Evolutionary conservation across 257 asterid species (phyloP).

Genomic region (Solanum stenotomum): DNA sequence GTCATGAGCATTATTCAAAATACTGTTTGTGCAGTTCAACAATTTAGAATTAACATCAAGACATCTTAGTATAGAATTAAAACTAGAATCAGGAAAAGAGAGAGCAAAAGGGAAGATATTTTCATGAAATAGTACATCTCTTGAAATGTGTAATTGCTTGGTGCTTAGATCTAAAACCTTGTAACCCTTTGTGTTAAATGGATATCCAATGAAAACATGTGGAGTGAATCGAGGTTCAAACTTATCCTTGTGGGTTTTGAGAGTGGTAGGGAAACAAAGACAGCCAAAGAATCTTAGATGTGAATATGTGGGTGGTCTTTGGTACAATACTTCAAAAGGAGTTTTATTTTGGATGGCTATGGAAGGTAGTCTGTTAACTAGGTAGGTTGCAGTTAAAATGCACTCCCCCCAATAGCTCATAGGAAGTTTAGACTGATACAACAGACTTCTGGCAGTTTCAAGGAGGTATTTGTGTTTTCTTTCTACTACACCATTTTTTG

Average conservation of each 20-base stretch:
- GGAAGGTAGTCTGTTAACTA: accelerated
- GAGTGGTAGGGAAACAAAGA: background rate
- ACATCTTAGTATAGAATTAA: too few species aligned
- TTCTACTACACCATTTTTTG: background rate
- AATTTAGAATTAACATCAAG: too few species aligned
- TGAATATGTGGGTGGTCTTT: background rate
- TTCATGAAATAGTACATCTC: too few species aligned
- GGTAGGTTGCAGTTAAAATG: background rate
- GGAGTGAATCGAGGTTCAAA: background rate
- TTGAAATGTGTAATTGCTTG: too few species aligned
- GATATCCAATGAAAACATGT: too few species aligned
- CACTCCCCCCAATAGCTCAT: background rate
- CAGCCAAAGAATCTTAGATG: background rate
- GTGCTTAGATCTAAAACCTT: too few species aligned
- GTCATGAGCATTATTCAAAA: too few species aligned
- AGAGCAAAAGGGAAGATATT: too few species aligned
- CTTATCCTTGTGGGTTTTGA: background rate
- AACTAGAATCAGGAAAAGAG: too few species aligned
- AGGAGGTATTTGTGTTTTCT: background rate
- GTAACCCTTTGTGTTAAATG: too few species aligned
- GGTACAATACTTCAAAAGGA: background rate
- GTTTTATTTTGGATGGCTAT: background rate
- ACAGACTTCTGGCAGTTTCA: background rate
- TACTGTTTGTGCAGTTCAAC: too few species aligned
- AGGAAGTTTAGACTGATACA: background rate